These are phyloP conservation scores for Phalaenopsis hybrid DNA, from an alignment of 116 monocot species.

Conservation along the genomic window DNA sequence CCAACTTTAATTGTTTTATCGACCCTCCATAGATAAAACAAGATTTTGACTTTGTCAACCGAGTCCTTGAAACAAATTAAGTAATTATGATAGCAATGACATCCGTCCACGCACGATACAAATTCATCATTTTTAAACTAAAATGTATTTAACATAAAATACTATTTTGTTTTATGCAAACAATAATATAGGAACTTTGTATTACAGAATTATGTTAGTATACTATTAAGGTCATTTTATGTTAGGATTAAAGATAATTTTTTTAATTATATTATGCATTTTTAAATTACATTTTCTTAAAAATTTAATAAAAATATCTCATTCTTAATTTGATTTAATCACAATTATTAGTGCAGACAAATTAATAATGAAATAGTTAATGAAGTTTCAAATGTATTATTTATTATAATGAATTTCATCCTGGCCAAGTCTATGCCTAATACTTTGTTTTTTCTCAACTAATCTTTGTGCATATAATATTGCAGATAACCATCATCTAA, in stretches of 20 bases:
- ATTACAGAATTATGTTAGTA: no score
- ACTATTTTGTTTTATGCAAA: no score
- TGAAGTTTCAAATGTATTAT: neutral
- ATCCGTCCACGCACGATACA: neutral
- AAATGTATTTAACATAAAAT: neutral
- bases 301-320: no score
- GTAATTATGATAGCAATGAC: neutral
- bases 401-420: constrained; percentile 3
- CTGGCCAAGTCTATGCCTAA: neutral
- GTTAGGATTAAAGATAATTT: no score
- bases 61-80: neutral
- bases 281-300: no score
- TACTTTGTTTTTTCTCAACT: neutral
- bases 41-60: neutral
- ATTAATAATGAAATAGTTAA: neutral
- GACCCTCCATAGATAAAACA: neutral
- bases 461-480: neutral
- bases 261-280: no score
- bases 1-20: neutral
- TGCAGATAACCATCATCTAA: neutral
- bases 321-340: no score
- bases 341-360: neutral
- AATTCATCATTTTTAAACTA: neutral
- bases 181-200: no score
- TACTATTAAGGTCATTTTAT: no score